Percentiles rank a stretch among this genome's conserved stretches.
These are phyloP conservation scores for Oryza australiensis DNA, from an alignment of 176 grass and related monocot species.

Conservation along the genomic window DNA sequence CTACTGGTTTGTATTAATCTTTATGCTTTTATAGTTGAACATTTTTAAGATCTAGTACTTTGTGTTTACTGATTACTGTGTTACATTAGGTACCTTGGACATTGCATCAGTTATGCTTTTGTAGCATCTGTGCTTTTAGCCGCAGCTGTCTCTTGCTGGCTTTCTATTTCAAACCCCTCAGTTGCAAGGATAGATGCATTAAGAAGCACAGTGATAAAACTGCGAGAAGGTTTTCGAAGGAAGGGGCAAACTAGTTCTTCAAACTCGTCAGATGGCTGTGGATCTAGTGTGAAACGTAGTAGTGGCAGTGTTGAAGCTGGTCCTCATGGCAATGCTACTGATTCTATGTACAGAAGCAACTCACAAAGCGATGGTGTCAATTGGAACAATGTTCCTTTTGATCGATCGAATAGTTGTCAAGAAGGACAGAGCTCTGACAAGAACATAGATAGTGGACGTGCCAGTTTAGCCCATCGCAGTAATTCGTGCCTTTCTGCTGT, in stretches of 20 bases:
- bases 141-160: slow-evolving; percentile 78
- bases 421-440: slow-evolving; percentile 79
- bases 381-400: slow-evolving; percentile 74
- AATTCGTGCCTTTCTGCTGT: slow-evolving; percentile 91
- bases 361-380: slow-evolving; percentile 61
- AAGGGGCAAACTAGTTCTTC: slow-evolving; percentile 88
- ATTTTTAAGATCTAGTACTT: slow-evolving; percentile 18
- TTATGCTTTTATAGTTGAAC: slow-evolving; percentile 30
- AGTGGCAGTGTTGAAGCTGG: slow-evolving; percentile 90
- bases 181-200: slow-evolving; percentile 87
- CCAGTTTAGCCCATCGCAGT: slow-evolving; percentile 82
- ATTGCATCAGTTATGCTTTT: slow-evolving; percentile 99
- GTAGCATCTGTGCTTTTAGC: slow-evolving; percentile 94
- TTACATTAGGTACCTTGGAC: slow-evolving; percentile 88
- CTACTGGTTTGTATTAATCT: slow-evolving; percentile 73
- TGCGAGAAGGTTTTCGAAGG: slow-evolving; percentile 83
- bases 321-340: slow-evolving; percentile 64
- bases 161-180: slow-evolving; percentile 87
- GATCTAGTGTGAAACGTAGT: slow-evolving; percentile 96
- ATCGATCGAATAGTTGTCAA: slow-evolving; percentile 93
- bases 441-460: slow-evolving; percentile 68
- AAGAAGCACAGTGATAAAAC: slow-evolving; percentile 86
- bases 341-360: slow-evolving; percentile 75
- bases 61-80: slow-evolving; percentile 44
- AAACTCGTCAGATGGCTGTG: slow-evolving; percentile 96